Conservation (phyloP, 2,329 filamentous ascomycete genomes). For the Lasiodiplodia citricola region DNA sequence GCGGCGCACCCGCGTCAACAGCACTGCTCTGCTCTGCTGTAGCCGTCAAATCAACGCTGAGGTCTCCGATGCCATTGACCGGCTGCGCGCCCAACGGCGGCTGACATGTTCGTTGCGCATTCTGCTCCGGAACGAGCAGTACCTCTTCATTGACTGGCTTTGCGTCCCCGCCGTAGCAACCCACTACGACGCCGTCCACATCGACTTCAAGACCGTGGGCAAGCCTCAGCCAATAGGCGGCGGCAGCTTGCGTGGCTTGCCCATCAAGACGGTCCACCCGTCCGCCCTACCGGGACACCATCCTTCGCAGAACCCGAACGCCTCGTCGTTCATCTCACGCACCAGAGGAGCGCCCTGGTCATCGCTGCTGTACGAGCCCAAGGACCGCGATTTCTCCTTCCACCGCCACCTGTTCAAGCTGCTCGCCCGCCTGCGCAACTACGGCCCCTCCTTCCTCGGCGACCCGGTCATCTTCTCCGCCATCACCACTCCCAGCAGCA, state of each 20-base stretch:
- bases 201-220: slow-evolving; percentile 18
- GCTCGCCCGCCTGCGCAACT: slow-evolving; percentile 12
- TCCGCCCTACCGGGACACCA: not conserved
- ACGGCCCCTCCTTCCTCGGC: slow-evolving; percentile 12
- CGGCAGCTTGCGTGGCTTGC: not conserved
- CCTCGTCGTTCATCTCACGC: not conserved
- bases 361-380: slow-evolving; percentile 15
- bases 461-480: slow-evolving; percentile 17
- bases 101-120: slow-evolving; percentile 7
- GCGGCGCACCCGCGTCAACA: slow-evolving; percentile 9
- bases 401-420: slow-evolving; percentile 19
- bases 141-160: slow-evolving; percentile 21
- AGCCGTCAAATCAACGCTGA: slow-evolving; percentile 15
- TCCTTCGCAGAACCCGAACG: not conserved
- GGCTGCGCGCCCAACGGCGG: slow-evolving; percentile 7
- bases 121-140: slow-evolving; percentile 18
- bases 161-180: slow-evolving; percentile 4
- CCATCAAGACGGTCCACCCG: slow-evolving; percentile 4
- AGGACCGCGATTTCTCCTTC: not conserved
- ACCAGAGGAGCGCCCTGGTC: not conserved
- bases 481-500: not conserved
- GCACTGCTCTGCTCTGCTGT: slow-evolving; percentile 16
- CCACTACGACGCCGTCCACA: slow-evolving; percentile 12
- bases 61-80: not conserved
- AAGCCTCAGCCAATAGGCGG: not conserved